Conservation (phyloP, 2,329 filamentous ascomycete species). For the Intubia oerlemansii region DNA sequence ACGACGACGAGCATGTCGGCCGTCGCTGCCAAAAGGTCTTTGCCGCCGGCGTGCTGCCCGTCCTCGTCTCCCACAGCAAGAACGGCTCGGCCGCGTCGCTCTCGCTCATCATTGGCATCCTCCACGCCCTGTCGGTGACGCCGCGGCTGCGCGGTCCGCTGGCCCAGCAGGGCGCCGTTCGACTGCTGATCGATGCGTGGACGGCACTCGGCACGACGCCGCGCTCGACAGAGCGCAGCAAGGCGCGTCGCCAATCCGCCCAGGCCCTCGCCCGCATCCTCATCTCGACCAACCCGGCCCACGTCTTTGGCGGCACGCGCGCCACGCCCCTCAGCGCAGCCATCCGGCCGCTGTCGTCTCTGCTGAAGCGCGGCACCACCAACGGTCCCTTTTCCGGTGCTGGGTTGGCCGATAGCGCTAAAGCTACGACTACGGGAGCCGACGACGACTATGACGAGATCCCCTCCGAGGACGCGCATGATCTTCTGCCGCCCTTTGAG, state of each 20-base stretch:
- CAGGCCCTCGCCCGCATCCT: conserved; percentile 71
- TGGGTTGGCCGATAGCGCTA: too few relatives aligned
- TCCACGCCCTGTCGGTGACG: conserved; percentile 59
- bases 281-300: conserved; percentile 65
- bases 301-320: conserved; percentile 64
- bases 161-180: conserved; percentile 85
- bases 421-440: too few relatives aligned
- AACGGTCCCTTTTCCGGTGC: too few relatives aligned
- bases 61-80: conserved; percentile 58
- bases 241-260: conserved; percentile 37
- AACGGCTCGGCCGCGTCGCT: conserved; percentile 49
- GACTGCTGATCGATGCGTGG: conserved; percentile 55
- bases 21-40: conserved; percentile 60
- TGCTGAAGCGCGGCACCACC: conserved; percentile 39
- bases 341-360: conserved; percentile 59
- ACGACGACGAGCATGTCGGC: conserved; percentile 55
- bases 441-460: conserved; percentile 13
- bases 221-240: conserved; percentile 27
- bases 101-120: conserved; percentile 50
- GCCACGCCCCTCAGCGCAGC: conserved; percentile 55
- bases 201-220: conserved; percentile 36
- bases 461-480: conserved; percentile 27
- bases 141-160: conserved; percentile 54
- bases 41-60: conserved; percentile 53
- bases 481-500: conserved; percentile 80